Conservation (phyloP, 768 basidiomycete species). For the Lyophyllum decastes region DNA sequence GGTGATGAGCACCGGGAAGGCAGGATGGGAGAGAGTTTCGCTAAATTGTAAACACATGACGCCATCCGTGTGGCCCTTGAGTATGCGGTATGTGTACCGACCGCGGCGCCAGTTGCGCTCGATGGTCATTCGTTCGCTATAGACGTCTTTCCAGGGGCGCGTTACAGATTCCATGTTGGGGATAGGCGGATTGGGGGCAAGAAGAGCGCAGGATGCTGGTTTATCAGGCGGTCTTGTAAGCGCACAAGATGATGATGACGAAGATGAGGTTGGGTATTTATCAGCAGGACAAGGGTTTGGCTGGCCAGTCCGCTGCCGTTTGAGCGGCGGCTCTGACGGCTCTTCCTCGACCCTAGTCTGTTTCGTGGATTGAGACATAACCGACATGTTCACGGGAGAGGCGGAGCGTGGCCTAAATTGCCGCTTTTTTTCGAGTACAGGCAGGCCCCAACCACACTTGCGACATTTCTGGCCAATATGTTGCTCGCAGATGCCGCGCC, state of each 20-base stretch:
- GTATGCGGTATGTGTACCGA: constrained; percentile 77
- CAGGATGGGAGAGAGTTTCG: constrained; percentile 79
- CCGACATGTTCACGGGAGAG: constrained; percentile 15
- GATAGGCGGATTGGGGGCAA: constrained; percentile 29
- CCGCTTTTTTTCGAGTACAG: constrained; percentile 80
- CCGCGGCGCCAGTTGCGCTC: constrained; percentile 98
- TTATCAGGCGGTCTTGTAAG: constrained; percentile 13
- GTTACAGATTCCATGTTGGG: constrained; percentile 46
- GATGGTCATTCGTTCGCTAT: constrained; percentile 93
- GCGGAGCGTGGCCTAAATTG: constrained; percentile 38
- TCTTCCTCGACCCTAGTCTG: constrained; percentile 36
- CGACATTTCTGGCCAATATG: constrained; percentile 96
- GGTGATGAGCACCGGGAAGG: constrained; percentile 94
- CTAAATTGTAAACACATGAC: constrained; percentile 97
- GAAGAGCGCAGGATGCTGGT: constrained; percentile 23
- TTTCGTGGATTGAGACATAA: constrained; percentile 29
- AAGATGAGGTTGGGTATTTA: constrained; percentile 7
- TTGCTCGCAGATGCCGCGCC: constrained; percentile 96
- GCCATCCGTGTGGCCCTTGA: constrained; percentile 93
- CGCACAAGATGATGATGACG: constrained; percentile 10
- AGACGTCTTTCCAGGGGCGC: constrained; percentile 98
- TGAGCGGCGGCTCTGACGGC: constrained; percentile 38
- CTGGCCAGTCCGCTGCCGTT: constrained; percentile 49
- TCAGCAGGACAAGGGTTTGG: constrained; percentile 8
- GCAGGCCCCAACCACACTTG: constrained; percentile 98